These are phyloP conservation scores for Rhodotorula sp. DNA, from an alignment of 1,284 basidiomycete species.

Conservation along the genomic window DNA sequence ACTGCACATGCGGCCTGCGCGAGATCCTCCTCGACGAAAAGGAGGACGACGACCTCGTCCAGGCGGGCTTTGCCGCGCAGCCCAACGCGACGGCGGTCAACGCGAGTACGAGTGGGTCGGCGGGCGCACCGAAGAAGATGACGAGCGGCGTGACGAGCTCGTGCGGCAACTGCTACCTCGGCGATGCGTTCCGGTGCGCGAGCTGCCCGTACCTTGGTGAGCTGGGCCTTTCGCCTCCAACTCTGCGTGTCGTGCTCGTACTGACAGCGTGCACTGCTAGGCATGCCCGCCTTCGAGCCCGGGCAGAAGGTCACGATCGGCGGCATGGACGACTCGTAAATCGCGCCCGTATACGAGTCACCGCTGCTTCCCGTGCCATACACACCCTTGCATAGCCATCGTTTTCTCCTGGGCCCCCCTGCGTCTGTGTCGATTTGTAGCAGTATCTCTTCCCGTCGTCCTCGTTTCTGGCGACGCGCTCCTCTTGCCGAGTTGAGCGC, in stretches of 20 bases:
- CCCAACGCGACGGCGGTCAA: slow-evolving; percentile 60
- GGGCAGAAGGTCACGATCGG: slow-evolving; percentile 55
- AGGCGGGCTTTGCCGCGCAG: slow-evolving; percentile 46
- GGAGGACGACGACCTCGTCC: slow-evolving; percentile 56
- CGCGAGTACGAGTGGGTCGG: slow-evolving; percentile 52
- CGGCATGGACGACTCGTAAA: slow-evolving; percentile 30
- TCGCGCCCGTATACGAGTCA: neutral
- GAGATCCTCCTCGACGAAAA: slow-evolving; percentile 82
- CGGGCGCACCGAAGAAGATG: slow-evolving; percentile 50
- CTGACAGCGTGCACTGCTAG: slow-evolving; percentile 50
- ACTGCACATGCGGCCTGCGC: slow-evolving; percentile 88
- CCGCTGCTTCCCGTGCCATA: too few relatives aligned
- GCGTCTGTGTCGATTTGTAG: too few relatives aligned
- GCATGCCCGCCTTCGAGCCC: slow-evolving; percentile 95
- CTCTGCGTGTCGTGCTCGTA: neutral
- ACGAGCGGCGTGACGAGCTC: slow-evolving; percentile 73
- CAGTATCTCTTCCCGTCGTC: too few relatives aligned
- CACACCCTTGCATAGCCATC: too few relatives aligned
- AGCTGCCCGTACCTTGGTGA: slow-evolving; percentile 92
- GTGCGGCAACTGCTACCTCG: slow-evolving; percentile 97
- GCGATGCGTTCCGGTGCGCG: slow-evolving; percentile 94
- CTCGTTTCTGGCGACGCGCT: too few relatives aligned
- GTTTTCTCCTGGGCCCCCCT: too few relatives aligned
- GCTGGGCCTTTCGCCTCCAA: slow-evolving; percentile 47
- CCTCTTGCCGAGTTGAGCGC: too few relatives aligned